Evolutionary conservation across 1,139 yeast genomes (phyloP).

Genomic region (Meyerozyma sp.): DNA sequence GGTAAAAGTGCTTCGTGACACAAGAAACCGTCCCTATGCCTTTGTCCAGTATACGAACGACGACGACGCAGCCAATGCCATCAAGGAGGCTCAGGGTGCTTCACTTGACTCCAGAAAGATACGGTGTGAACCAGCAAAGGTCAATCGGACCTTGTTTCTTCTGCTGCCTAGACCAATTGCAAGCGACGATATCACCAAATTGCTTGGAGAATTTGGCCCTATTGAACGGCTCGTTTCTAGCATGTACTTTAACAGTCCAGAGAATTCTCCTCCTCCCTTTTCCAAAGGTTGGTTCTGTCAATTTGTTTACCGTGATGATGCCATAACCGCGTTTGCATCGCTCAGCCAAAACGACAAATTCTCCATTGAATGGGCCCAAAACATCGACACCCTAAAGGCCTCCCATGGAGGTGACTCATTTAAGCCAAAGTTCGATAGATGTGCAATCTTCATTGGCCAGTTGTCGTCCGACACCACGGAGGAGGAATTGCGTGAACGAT

Average conservation of each 20-base stretch:
- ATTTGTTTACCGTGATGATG: constrained; percentile 84
- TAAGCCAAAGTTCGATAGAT: constrained; percentile 49
- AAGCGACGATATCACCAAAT: constrained; percentile 24
- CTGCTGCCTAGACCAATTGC: constrained; percentile 18
- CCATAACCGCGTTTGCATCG: constrained; percentile 77
- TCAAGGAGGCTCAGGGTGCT: constrained; percentile 64
- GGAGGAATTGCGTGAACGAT: constrained; percentile 51
- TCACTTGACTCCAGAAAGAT: constrained; percentile 67
- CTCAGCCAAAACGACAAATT: constrained; percentile 48
- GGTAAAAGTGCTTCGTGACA: constrained; percentile 85
- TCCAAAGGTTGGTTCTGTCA: constrained; percentile 69
- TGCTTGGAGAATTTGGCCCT: constrained; percentile 59
- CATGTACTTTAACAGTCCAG: constrained; percentile 35
- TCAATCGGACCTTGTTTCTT: constrained; percentile 74
- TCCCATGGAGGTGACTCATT: not conserved
- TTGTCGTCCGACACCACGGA: constrained; percentile 50
- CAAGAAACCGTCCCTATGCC: constrained; percentile 83
- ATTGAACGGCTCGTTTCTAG: constrained; percentile 59
- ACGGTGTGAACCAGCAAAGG: constrained; percentile 88
- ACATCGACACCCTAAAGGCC: constrained; percentile 38
- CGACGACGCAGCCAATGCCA: constrained; percentile 64
- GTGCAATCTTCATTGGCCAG: constrained; percentile 75
- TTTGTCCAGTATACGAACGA: constrained; percentile 83
- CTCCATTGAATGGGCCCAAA: constrained; percentile 82
- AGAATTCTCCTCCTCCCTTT: constrained; percentile 9